These are phyloP conservation scores for Coemansia sp. DNA, from an alignment of 192 early-diverging fungal species.

Conservation along the genomic window DNA sequence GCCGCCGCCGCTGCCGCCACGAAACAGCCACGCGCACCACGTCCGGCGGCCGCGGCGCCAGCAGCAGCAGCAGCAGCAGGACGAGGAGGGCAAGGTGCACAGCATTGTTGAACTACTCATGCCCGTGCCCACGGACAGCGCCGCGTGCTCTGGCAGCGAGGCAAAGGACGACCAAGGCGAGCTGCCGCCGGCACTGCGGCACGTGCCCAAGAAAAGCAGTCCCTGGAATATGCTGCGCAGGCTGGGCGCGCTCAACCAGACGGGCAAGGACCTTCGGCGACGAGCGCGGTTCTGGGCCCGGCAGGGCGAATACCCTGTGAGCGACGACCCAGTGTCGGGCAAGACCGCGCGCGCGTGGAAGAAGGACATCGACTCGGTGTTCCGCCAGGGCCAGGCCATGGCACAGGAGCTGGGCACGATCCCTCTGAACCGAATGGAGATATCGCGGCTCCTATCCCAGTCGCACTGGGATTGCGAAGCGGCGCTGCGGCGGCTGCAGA, in stretches of 20 bases:
- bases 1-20: too few relatives aligned
- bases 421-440: constrained; percentile 13
- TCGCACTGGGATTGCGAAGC: constrained; percentile 14
- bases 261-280: background rate
- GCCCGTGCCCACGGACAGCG: background rate
- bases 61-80: background rate
- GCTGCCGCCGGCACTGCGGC: background rate
- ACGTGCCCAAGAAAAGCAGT: too few relatives aligned
- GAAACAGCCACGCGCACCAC: background rate
- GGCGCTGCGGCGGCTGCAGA: constrained; percentile 13
- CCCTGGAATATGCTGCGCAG: constrained; percentile 6
- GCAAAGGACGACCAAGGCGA: background rate
- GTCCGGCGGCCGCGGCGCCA: background rate
- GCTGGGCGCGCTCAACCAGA: constrained; percentile 1
- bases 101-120: constrained; percentile 12
- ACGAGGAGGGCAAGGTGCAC: constrained; percentile 1
- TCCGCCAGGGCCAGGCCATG: constrained; percentile 5
- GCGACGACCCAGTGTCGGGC: constrained; percentile 20
- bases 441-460: constrained; percentile 7
- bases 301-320: constrained; percentile 20
- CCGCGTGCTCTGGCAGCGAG: background rate
- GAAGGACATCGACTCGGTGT: constrained; percentile 8
- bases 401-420: constrained; percentile 15
- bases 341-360: constrained; percentile 11
- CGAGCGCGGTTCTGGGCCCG: background rate